Base-by-base conservation (phyloP, 768 basidiomycete genomes). In the Xanthoconium stramineum region DNA sequence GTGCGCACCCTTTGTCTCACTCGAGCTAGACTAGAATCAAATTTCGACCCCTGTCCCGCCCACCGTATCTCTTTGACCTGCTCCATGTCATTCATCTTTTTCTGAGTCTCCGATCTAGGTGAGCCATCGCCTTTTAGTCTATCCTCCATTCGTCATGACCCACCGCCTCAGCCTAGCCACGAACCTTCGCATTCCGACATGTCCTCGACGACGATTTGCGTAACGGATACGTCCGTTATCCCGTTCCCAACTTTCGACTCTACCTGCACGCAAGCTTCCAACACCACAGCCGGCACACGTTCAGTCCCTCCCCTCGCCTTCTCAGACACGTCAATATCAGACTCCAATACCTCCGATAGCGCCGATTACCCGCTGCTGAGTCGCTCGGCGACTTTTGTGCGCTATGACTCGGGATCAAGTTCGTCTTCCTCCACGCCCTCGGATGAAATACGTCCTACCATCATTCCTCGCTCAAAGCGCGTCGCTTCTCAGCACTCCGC, bases 211-310 rank as follows among this genome's bases (percentile, higher is more conserved):
- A 58, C 67, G 58, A 32, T 60, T 47, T 58, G 68, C 65, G 47
- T 60, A 42, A 62, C 64, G 51, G 62, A 66, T 56, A 63, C 55
- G 20, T 63, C 65, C 63, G 64, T 58, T 49, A 63, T 66, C 56
- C 65, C 62, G 57, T 70, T 60, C 59, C 72, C 62, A 40, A 62
- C 39, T 24, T 53, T 68, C 50, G 65, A 30, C 47, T 62, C 59
- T 42, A 49, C 54, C 56, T 65, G 68, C 52, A 63, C 65, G 46
- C 73, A 72, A 46, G 67, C 73, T 55, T 72, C 82, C 40, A 88
- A 85, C 69, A 70, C 76, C 9, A 80, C 86, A 50, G 84, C 88
- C 37, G 68, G 65, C 36, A 65, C 63, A 45, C 59, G 50, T 46
- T 50, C 61, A 45, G 59, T 7, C 24, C 47, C 55, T 19, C 42